Evolutionary conservation across 352 stramenopile species (phyloP).

Genomic region (Pythium monospermum): DNA sequence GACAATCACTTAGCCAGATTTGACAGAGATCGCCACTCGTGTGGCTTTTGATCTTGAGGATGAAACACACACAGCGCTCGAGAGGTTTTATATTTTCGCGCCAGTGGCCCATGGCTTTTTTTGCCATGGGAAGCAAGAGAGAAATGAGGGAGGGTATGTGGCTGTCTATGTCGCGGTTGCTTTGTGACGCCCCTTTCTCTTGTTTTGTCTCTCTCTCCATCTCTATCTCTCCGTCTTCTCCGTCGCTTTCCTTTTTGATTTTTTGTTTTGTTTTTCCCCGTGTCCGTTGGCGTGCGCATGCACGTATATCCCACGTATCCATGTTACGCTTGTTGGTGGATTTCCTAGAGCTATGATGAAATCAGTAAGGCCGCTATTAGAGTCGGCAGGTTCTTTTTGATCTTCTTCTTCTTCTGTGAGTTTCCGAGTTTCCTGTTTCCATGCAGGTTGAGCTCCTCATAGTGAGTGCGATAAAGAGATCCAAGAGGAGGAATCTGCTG

Average conservation of each 20-base stretch:
- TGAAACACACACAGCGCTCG: constrained; percentile 18
- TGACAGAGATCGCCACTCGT: constrained; percentile 8
- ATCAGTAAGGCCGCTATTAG: constrained; percentile 36
- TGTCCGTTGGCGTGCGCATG: neutral
- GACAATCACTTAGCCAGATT: constrained; percentile 31
- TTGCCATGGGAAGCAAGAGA: neutral
- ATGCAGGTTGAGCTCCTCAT: constrained; percentile 1
- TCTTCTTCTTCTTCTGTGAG: neutral
- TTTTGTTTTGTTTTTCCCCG: neutral
- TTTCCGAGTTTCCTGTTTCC: neutral
- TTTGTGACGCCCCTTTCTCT: neutral
- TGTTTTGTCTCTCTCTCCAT: no score
- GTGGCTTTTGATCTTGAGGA: constrained; percentile 15
- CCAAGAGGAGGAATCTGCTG: neutral
- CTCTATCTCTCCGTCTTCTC: no score
- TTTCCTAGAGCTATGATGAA: constrained; percentile 21
- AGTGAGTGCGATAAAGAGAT: neutral
- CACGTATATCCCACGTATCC: neutral
- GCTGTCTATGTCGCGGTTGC: neutral
- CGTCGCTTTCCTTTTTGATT: neutral
- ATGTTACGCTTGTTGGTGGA: neutral
- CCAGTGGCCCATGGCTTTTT: neutral
- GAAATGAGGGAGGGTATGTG: neutral
- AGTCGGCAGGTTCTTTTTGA: neutral
- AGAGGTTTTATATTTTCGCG: constrained; percentile 18